Evolutionary conservation across 208 protist genomes (phyloP).

Genomic region (Balamuthia mandrillaris): DNA sequence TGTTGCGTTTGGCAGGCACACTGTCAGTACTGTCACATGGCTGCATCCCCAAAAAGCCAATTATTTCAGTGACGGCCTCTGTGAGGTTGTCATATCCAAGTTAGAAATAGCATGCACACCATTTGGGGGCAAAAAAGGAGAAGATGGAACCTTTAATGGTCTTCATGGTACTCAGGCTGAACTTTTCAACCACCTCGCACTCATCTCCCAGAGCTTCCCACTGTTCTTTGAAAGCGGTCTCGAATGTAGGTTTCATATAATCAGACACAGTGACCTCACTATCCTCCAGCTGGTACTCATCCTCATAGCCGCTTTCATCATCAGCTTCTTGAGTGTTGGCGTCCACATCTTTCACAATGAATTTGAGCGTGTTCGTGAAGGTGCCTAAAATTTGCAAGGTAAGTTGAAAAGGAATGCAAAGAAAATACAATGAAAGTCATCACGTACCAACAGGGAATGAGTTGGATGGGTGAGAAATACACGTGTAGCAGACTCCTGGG

Average conservation of each 20-base stretch:
- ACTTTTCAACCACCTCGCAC: constrained; percentile 51
- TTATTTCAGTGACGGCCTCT: constrained; percentile 59
- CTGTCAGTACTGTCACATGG: constrained; percentile 50
- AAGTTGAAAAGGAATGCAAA: background rate
- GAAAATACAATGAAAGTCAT: background rate
- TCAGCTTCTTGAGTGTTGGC: constrained; percentile 52
- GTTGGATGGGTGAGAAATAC: constrained; percentile 11
- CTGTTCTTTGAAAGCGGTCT: constrained; percentile 54
- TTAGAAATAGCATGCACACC: background rate
- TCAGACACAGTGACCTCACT: constrained; percentile 57
- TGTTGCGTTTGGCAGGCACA: background rate
- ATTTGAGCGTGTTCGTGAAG: constrained; percentile 64
- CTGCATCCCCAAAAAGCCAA: constrained; percentile 65
- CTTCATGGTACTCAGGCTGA: constrained; percentile 50
- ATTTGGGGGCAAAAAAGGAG: background rate
- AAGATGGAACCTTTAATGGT: constrained; percentile 25
- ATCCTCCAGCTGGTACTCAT: constrained; percentile 70
- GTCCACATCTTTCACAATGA: constrained; percentile 66
- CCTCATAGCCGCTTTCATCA: constrained; percentile 59
- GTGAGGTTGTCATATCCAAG: background rate
- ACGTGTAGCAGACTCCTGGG: constrained; percentile 43
- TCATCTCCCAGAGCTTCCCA: constrained; percentile 54
- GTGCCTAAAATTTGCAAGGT: background rate
- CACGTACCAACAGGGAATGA: constrained; percentile 8
- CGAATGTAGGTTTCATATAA: constrained; percentile 50